phyloP scores from a whole-genome alignment of 2,329 filamentous ascomycete genomes.

The Aureobasidium sp. region DNA sequence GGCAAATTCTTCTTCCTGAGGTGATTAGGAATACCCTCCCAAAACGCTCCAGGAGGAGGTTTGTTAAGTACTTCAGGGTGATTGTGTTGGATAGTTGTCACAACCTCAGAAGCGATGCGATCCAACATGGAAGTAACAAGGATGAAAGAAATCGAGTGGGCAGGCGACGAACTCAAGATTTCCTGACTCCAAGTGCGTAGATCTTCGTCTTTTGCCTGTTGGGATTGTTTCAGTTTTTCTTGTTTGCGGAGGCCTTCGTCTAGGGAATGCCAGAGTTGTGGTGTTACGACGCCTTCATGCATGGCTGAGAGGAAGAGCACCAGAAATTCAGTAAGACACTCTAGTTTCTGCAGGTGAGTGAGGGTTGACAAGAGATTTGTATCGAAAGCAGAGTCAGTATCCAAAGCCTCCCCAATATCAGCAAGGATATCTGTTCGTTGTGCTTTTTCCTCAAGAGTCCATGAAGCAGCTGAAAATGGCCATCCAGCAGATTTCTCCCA shows the following conservation, averaged over 20 bases:
- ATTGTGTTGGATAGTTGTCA: conserved; percentile 17
- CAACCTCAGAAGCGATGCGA: conserved; percentile 48
- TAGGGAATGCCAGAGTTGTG: conserved; percentile 60
- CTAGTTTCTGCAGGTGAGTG: conserved; percentile 59
- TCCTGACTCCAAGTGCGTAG: conserved; percentile 60
- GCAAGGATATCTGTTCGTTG: conserved; percentile 37
- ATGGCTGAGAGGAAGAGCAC: conserved; percentile 67
- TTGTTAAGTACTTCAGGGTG: conserved; percentile 18
- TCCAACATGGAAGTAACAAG: conserved; percentile 73
- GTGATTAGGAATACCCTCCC: conserved; percentile 17
- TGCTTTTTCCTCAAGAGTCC: conserved; percentile 31
- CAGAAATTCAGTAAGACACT: conserved; percentile 63
- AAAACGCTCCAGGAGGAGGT: conserved; percentile 13
- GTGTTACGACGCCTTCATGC: conserved; percentile 69
- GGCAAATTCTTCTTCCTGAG: conserved; percentile 24
- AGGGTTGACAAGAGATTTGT: conserved; percentile 55
- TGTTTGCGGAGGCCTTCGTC: conserved; percentile 47
- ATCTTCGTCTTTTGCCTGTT: conserved; percentile 40
- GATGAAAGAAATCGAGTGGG: conserved; percentile 82
- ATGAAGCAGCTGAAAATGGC: conserved; percentile 50
- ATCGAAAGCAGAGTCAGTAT: conserved; percentile 56
- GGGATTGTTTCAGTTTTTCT: conserved; percentile 37
- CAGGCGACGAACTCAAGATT: conserved; percentile 59
- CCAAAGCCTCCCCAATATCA: conserved; percentile 56
- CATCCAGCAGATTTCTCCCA: conserved; percentile 49